phyloP scores from a whole-genome alignment of 768 basidiomycete species.

The Bullera alba region DNA sequence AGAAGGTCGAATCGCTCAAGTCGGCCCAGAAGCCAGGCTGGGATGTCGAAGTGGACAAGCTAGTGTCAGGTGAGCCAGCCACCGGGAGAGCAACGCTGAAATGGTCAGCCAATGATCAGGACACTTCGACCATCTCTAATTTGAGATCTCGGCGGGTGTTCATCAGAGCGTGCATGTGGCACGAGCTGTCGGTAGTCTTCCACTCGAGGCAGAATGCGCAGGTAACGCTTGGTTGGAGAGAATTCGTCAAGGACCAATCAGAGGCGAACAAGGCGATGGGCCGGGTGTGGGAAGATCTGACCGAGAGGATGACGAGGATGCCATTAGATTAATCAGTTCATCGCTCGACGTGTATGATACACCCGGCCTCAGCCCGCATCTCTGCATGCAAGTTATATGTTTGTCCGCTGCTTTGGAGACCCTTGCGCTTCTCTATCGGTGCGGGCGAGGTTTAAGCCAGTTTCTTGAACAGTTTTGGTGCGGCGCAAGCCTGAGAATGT shows the following conservation, averaged over 20 bases:
- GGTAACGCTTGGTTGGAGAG: conserved; percentile 64
- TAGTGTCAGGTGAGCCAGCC: conserved; percentile 47
- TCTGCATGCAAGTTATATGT: no score
- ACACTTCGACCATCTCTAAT: conserved; percentile 70
- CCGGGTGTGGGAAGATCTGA: conserved; percentile 67
- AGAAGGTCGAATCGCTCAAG: conserved; percentile 70
- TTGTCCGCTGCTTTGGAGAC: no score
- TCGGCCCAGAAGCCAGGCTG: conserved; percentile 69
- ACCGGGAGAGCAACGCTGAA: no score
- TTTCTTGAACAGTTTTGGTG: conserved; percentile 75
- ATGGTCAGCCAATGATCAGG: conserved; percentile 70
- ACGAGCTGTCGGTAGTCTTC: conserved; percentile 83
- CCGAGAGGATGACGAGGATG: conserved; percentile 68
- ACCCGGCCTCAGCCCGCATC: no score
- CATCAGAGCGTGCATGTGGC: conserved; percentile 88
- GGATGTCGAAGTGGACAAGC: conserved; percentile 75
- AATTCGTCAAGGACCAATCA: conserved; percentile 67
- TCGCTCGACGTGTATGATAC: no score
- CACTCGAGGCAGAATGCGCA: conserved; percentile 85
- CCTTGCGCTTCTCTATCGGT: no score
- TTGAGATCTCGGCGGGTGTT: conserved; percentile 74
- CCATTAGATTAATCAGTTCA: conserved; percentile 34
- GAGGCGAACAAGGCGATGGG: conserved; percentile 59
- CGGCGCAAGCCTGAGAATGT: conserved; percentile 53
- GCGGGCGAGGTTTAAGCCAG: conserved; percentile 46